Evolutionary conservation across 306 rosid genomes (phyloP), one percentile per base, ranked within the genome.

Genomic region (Echinosophora koreensis): DNA sequence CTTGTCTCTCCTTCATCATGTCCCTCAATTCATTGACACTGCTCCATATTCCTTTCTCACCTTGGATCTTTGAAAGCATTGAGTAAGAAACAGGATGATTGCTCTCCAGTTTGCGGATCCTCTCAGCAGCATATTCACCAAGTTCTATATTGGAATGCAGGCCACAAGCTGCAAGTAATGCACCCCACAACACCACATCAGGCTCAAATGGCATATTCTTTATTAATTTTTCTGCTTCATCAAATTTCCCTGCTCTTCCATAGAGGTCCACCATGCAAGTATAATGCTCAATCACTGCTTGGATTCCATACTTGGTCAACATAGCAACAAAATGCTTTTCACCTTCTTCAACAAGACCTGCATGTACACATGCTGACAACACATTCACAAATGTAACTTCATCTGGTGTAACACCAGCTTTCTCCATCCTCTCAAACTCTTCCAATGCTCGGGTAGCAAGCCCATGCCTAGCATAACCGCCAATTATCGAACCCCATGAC

Each of bases 181-280:
- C 87, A 44, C 91, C 82, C 97, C 93, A 91, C 74, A 91, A 74
- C 51, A 86, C 87, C 37, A 79, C 81, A 32, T 91, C 93, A 46
- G 87, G 97, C 84, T 87, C 82, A 73, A 81, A 77, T 4, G 90
- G 91, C 96, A 91, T 86, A 52, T 37, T 74, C 74, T 64, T 74
- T 56, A 91, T 83, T 52, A 88, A 44, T 3, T 81, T 73, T 70
- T 69, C 72, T n/a, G 91, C 94, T 61, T 84, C 70, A 65, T 89
- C 87, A 6, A 89, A 80, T 47, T 69, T 27, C 52, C 92, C 91
- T 1, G 92, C 89, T 81, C 81, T 87, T 59, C 92, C 92, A 70
- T 89, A 91, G 8, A 91, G 82, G 73, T 91, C 97, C 42, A 91
- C 97, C 97, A 91, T 81, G 86, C 97, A 91, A 74, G 87, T 83